Evolutionary conservation across 2,329 filamentous ascomycete species (phyloP).

Genomic region (Exophiala sp.): DNA sequence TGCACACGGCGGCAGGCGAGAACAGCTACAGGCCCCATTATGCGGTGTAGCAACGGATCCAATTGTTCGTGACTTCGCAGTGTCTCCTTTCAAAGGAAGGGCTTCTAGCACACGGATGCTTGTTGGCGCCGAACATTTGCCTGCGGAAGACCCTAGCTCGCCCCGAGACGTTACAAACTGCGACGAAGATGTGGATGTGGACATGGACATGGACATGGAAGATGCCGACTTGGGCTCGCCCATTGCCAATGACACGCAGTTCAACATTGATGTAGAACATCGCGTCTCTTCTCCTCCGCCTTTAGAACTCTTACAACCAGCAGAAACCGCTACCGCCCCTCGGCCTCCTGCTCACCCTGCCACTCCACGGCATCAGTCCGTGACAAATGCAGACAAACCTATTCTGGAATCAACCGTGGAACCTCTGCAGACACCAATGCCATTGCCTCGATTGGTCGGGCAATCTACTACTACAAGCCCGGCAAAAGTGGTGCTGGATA

Average conservation of each 20-base stretch:
- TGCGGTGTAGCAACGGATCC: neutral
- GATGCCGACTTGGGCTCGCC: constrained; percentile 23
- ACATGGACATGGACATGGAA: constrained; percentile 1
- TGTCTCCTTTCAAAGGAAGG: neutral
- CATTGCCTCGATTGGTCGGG: constrained; percentile 14
- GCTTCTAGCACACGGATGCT: neutral
- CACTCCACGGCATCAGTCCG: neutral
- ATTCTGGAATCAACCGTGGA: neutral
- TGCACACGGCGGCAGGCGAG: neutral
- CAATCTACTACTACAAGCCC: constrained; percentile 1
- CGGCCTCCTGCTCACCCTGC: neutral
- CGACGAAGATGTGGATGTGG: neutral
- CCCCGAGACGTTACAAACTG: neutral
- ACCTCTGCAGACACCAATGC: constrained; percentile 10
- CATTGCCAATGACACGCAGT: constrained; percentile 27
- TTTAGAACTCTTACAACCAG: neutral
- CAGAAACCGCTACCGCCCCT: neutral
- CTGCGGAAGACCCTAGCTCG: neutral
- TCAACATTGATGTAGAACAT: constrained; percentile 19
- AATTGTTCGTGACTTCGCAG: neutral
- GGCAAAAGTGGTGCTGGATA: neutral
- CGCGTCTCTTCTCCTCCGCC: constrained; percentile 19
- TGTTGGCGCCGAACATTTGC: neutral
- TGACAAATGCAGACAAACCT: neutral
- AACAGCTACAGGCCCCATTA: neutral